A percentile compares a stretch with the other conserved stretches of the same genome.
Conservation (phyloP, 192 early-diverging fungal species). For the Phlyctochytrium arcticum region DNA sequence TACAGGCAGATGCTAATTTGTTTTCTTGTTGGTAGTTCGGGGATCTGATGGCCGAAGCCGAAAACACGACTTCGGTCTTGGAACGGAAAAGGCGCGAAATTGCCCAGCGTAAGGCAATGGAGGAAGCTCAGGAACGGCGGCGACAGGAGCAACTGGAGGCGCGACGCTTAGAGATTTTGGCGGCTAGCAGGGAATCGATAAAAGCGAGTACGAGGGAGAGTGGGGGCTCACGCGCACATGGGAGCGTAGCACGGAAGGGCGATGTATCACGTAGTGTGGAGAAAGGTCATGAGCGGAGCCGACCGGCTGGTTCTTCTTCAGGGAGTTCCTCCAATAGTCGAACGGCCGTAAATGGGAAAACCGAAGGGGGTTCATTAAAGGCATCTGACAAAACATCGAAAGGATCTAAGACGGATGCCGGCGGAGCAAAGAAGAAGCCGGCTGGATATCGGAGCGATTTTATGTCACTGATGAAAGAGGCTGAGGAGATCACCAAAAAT, state of each 20-base stretch:
- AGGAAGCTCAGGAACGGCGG: conserved; percentile 9
- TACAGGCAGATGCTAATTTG: neutral
- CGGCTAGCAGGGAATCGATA: neutral
- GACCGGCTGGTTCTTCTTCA: no score
- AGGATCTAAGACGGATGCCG: neutral
- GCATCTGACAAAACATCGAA: neutral
- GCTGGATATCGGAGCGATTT: conserved; percentile 6
- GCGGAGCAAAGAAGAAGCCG: neutral
- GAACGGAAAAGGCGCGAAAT: conserved; percentile 7
- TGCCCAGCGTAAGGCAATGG: neutral
- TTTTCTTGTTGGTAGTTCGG: conserved; percentile 4
- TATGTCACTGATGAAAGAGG: conserved; percentile 20
- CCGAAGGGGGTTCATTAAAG: neutral
- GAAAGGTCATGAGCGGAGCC: no score
- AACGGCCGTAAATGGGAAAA: no score
- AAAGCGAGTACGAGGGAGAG: neutral
- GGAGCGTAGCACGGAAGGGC: neutral
- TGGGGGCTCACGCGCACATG: neutral
- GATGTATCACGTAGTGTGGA: neutral
- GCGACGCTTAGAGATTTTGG: conserved; percentile 2
- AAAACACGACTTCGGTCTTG: conserved; percentile 1
- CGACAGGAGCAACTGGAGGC: neutral
- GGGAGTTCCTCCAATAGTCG: no score
- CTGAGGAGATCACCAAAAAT: conserved; percentile 14
- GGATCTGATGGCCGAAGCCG: conserved; percentile 2